Evolutionary conservation across 768 basidiomycete genomes (phyloP).

Genomic region (Phylloporus sp.): DNA sequence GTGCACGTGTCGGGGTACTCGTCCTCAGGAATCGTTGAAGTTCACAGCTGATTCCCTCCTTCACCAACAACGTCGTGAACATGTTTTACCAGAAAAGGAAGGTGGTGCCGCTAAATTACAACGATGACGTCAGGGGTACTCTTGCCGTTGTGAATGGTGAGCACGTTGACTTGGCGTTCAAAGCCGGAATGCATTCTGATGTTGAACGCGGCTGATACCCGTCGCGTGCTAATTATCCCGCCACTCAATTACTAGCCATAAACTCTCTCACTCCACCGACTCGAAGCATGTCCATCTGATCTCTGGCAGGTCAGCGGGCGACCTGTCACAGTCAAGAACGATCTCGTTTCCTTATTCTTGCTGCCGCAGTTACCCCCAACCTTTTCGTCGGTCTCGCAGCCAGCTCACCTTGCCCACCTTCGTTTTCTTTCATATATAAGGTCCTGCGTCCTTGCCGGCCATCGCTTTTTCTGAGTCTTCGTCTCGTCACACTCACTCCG

Average conservation of each 20-base stretch:
- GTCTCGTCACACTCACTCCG: background rate
- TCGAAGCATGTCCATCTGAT: conserved; percentile 3
- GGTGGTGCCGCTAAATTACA: conserved; percentile 3
- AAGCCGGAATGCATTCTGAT: background rate
- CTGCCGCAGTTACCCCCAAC: background rate
- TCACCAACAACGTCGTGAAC: no score
- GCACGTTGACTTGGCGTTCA: background rate
- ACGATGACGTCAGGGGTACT: conserved; percentile 25
- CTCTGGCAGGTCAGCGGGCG: background rate
- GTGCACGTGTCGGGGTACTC: no score
- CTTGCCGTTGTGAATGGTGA: background rate
- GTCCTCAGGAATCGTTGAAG: no score
- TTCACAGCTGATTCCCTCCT: no score
- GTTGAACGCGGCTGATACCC: no score
- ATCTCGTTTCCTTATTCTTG: background rate
- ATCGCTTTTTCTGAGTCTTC: background rate
- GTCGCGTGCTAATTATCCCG: conserved; percentile 3
- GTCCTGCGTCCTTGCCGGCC: background rate
- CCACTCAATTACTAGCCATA: conserved; percentile 1
- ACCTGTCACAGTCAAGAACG: background rate
- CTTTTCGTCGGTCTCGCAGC: background rate
- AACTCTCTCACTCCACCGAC: background rate
- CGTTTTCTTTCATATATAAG: background rate
- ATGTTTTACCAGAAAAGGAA: conserved; percentile 8
- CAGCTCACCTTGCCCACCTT: background rate